phyloP scores from a whole-genome alignment of 1,284 basidiomycete species.

The Trichosporon inkin region DNA sequence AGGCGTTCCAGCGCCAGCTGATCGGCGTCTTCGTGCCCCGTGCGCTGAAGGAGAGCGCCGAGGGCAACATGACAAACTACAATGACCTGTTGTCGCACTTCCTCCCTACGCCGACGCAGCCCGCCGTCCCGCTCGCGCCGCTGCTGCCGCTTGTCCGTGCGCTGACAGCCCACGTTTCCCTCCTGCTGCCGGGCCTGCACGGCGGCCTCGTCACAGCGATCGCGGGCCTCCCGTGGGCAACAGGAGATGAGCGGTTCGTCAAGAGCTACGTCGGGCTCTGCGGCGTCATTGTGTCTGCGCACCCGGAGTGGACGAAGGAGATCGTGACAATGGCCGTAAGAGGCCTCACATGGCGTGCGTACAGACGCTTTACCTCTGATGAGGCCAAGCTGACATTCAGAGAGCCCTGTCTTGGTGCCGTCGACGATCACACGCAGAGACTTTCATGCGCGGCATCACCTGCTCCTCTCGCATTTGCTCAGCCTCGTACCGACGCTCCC shows the following conservation, averaged over 20 bases:
- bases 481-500: constrained; percentile 85
- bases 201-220: constrained; percentile 81
- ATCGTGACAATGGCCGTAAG: constrained; percentile 76
- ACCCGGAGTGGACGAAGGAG: constrained; percentile 83
- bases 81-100: constrained; percentile 57
- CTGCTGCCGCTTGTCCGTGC: constrained; percentile 54
- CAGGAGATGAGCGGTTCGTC: constrained; percentile 70
- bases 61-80: constrained; percentile 52
- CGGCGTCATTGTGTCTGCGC: constrained; percentile 86
- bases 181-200: constrained; percentile 56
- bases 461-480: constrained; percentile 76
- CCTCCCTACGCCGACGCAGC: constrained; percentile 39
- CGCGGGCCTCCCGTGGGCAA: constrained; percentile 84
- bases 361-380: background rate
- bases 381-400: background rate
- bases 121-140: constrained; percentile 41
- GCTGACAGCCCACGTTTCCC: constrained; percentile 66
- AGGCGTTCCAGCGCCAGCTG: constrained; percentile 46
- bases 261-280: constrained; percentile 82
- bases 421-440: constrained; percentile 65
- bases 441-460: constrained; percentile 83
- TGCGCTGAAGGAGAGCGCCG: constrained; percentile 40
- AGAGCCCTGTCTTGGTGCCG: background rate
- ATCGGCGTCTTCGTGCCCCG: constrained; percentile 49
- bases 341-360: constrained; percentile 83